Conservation (phyloP, 2,329 filamentous ascomycete genomes). For the Aspergillus pseudoviridinutans region DNA sequence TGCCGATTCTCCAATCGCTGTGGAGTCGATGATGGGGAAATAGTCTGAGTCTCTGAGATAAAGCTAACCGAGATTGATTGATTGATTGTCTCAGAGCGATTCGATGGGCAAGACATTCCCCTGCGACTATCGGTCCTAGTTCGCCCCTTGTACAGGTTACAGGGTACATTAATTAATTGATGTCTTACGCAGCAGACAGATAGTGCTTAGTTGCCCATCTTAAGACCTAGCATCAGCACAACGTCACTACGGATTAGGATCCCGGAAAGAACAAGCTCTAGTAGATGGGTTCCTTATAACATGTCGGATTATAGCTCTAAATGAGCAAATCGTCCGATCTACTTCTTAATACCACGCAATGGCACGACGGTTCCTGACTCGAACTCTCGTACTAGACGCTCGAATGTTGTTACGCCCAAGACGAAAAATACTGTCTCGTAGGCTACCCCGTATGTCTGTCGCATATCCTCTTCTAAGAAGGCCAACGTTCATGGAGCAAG, state of each 20-base stretch:
- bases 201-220: not conserved
- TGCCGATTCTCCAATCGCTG: not conserved
- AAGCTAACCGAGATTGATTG: not conserved
- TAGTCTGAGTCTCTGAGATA: not conserved
- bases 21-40: not conserved
- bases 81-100: not conserved
- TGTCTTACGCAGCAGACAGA: not conserved
- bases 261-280: not conserved
- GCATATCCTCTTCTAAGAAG: too few species aligned
- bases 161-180: not conserved
- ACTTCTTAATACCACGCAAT: not conserved
- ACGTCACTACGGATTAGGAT: not conserved
- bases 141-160: not conserved
- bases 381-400: constrained; percentile 9
- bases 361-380: constrained; percentile 6
- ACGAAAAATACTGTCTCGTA: constrained; percentile 7
- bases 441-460: not conserved
- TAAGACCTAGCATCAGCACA: not conserved
- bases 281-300: not conserved
- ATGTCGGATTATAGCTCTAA: not conserved
- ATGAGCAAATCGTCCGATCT: not conserved
- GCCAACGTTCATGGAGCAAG: not conserved
- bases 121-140: not conserved
- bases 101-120: not conserved
- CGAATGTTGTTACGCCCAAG: constrained; percentile 21